These are phyloP conservation scores for Boeremia exigua DNA, from an alignment of 2,329 filamentous ascomycete species.

Conservation along the genomic window DNA sequence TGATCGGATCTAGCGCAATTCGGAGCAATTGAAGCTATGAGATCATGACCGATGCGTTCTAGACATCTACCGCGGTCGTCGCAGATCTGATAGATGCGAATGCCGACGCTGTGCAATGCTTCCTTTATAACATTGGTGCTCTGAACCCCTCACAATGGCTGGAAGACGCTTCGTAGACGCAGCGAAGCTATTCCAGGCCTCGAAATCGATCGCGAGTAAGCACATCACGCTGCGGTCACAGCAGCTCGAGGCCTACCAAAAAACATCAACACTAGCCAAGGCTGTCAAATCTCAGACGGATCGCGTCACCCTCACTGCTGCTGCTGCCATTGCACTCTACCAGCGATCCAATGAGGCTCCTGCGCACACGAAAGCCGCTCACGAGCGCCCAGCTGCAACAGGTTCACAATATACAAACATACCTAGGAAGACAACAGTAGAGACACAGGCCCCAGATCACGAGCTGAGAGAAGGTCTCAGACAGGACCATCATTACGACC, in stretches of 20 bases:
- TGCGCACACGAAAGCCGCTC: constrained; percentile 35
- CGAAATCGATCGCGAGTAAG: constrained; percentile 55
- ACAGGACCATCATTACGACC: constrained; percentile 60
- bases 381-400: constrained; percentile 28
- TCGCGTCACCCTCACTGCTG: constrained; percentile 65
- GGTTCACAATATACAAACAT: constrained; percentile 31
- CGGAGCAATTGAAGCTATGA: constrained; percentile 14
- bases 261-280: constrained; percentile 69
- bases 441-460: constrained; percentile 18
- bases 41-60: constrained; percentile 4
- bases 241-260: constrained; percentile 68
- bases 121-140: neutral
- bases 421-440: constrained; percentile 41
- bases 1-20: constrained; percentile 7
- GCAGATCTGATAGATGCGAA: neutral
- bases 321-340: constrained; percentile 65
- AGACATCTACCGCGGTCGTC: neutral
- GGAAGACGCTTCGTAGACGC: constrained; percentile 59
- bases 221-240: constrained; percentile 65
- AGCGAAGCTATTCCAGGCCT: constrained; percentile 58
- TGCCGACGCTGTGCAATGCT: constrained; percentile 3
- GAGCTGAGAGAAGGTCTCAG: constrained; percentile 49
- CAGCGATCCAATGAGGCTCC: constrained; percentile 62
- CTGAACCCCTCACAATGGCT: constrained; percentile 52
- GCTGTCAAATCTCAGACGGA: constrained; percentile 67